A percentile compares a stretch with the other conserved stretches of the same genome.
Evolutionary conservation across 306 rosid species (phyloP).

Genomic region (Pachyrhizus erosus): DNA sequence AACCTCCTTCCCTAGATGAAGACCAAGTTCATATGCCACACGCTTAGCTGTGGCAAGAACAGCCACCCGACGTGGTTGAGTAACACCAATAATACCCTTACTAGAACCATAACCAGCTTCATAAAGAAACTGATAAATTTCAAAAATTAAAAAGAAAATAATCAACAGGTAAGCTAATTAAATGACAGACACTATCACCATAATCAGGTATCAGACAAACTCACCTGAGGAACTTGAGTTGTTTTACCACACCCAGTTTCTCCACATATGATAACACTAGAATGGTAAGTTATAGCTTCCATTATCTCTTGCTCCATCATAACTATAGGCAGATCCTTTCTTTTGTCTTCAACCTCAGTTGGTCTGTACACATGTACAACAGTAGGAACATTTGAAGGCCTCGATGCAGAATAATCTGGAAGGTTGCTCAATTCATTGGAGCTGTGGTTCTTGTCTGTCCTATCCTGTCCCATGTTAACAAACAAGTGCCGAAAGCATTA

Average conservation of each 20-base stretch:
- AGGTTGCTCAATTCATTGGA: conserved; percentile 38
- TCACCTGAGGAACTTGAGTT: conserved; percentile 96
- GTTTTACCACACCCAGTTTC: conserved; percentile 99
- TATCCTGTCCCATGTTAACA: conserved; percentile 58
- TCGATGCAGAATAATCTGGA: conserved; percentile 40
- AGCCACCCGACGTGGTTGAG: conserved; percentile 98
- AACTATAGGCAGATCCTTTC: conserved; percentile 92
- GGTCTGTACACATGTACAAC: conserved; percentile 85
- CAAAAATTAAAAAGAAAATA: neutral
- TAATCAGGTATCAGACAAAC: conserved; percentile 40
- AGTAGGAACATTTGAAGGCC: conserved; percentile 57
- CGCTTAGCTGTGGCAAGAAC: conserved; percentile 95
- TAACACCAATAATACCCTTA: conserved; percentile 82
- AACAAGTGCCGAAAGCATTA: conserved; percentile 29
- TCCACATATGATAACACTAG: conserved; percentile 91
- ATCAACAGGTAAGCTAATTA: conserved; percentile 6
- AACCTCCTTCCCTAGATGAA: conserved; percentile 77
- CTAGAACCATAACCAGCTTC: conserved; percentile 93
- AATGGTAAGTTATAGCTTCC: conserved; percentile 83
- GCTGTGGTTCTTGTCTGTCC: conserved; percentile 38
- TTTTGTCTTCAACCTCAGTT: conserved; percentile 67
- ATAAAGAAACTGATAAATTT: conserved; percentile 70
- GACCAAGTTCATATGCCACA: conserved; percentile 89
- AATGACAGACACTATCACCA: conserved; percentile 28
- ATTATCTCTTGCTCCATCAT: conserved; percentile 99